Conservation (phyloP, 2,329 filamentous ascomycete species). For the Verticillium klebahnii region DNA sequence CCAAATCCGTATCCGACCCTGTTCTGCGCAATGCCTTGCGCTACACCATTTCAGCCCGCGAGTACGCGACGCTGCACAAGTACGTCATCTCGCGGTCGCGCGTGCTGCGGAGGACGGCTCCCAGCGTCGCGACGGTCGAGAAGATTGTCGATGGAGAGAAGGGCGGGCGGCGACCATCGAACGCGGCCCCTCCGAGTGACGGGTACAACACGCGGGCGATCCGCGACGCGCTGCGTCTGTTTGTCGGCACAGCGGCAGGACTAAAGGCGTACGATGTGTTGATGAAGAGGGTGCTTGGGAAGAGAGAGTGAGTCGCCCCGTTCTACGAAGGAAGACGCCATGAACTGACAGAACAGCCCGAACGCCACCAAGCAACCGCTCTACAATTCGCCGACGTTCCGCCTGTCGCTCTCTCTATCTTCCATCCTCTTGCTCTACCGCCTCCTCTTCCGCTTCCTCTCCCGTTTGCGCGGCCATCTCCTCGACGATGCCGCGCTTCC, state of each 20-base stretch:
- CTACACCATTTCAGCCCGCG: slow-evolving; percentile 78
- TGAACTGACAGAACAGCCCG: slow-evolving; percentile 14
- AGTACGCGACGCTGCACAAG: slow-evolving; percentile 81
- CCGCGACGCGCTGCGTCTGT: slow-evolving; percentile 66
- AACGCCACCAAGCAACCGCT: slow-evolving; percentile 43
- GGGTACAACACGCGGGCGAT: slow-evolving; percentile 68
- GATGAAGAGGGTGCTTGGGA: slow-evolving; percentile 39
- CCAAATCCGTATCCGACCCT: slow-evolving; percentile 46
- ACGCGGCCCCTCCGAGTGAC: slow-evolving; percentile 32
- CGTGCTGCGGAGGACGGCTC: slow-evolving; percentile 48
- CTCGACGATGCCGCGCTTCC: slow-evolving; percentile 74
- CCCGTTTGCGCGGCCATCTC: slow-evolving; percentile 71
- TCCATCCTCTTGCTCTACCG: slow-evolving; percentile 85
- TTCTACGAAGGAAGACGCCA: not conserved
- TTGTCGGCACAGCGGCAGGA: slow-evolving; percentile 57
- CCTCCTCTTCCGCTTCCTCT: slow-evolving; percentile 85
- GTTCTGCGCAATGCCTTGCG: slow-evolving; percentile 80
- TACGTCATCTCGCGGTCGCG: slow-evolving; percentile 73
- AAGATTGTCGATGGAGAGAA: slow-evolving; percentile 30
- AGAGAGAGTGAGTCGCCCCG: slow-evolving; percentile 36
- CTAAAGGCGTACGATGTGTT: slow-evolving; percentile 60
- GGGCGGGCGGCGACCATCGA: slow-evolving; percentile 2
- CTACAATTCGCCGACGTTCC: slow-evolving; percentile 64
- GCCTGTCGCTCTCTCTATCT: slow-evolving; percentile 78
- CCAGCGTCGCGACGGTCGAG: slow-evolving; percentile 51